Evolutionary conservation across 2,329 filamentous ascomycete species (phyloP).

Genomic region (Colletotrichum sp.): DNA sequence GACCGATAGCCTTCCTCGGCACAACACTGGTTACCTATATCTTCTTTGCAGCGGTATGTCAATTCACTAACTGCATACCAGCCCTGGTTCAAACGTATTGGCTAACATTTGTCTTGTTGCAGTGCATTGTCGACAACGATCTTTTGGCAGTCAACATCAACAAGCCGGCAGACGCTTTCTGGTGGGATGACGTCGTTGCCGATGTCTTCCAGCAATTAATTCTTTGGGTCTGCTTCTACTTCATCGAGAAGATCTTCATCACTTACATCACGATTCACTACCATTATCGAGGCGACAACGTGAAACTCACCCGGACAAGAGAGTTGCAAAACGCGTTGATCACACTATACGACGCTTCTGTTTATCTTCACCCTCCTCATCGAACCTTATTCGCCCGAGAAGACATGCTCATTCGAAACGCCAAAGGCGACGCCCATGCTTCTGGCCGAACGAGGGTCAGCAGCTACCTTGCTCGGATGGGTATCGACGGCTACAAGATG

Average conservation of each 20-base stretch:
- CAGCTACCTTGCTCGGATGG: conserved; percentile 28
- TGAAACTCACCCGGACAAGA: conserved; percentile 18
- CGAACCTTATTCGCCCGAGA: conserved; percentile 25
- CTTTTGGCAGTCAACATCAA: conserved; percentile 22
- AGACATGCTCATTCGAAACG: conserved; percentile 28
- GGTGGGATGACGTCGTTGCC: conserved; percentile 5
- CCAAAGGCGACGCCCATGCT: conserved; percentile 26
- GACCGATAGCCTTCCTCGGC: conserved; percentile 26
- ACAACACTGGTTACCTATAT: conserved; percentile 17
- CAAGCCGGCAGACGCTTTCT: neutral
- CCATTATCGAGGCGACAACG: conserved; percentile 28
- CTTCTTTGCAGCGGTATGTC: conserved; percentile 19
- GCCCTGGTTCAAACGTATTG: neutral
- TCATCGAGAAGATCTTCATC: conserved; percentile 31
- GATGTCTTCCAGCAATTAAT: neutral
- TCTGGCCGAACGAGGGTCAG: conserved; percentile 26
- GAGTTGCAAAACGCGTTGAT: conserved; percentile 31
- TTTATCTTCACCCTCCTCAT: conserved; percentile 26
- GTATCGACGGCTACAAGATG: conserved; percentile 28
- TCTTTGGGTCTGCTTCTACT: conserved; percentile 31
- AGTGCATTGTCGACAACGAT: conserved; percentile 22
- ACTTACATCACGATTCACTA: conserved; percentile 33
- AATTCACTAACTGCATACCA: neutral
- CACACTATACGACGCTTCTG: conserved; percentile 28
- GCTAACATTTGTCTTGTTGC: neutral